phyloP scores from a whole-genome alignment of 345 rosid species.

The Ceriops tagal region DNA sequence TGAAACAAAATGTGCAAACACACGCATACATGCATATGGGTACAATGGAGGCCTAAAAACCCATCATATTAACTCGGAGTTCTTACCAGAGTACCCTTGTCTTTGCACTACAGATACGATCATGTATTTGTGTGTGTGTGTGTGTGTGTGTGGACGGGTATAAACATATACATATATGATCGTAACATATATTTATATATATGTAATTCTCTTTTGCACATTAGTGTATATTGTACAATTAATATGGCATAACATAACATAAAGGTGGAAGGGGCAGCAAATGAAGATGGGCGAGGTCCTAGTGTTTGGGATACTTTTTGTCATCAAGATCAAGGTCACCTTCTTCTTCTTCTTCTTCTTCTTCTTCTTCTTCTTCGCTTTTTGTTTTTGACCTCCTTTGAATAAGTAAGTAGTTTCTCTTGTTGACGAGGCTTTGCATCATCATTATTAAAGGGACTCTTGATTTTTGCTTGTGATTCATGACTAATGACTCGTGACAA shows the following conservation, averaged over 20 bases:
- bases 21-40: not conserved
- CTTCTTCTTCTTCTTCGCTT: not conserved
- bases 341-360: not conserved
- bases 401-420: not conserved
- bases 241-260: not conserved
- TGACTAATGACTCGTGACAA: too few species aligned
- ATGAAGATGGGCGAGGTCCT: slow-evolving; percentile 54
- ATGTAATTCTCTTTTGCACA: too few species aligned
- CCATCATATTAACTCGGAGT: not conserved
- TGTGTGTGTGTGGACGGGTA: too few species aligned
- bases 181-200: too few species aligned
- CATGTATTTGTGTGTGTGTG: too few species aligned
- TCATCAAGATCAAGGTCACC: slow-evolving; percentile 39
- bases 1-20: not conserved
- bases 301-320: slow-evolving; percentile 59
- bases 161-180: too few species aligned
- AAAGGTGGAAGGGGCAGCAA: slow-evolving; percentile 63
- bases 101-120: too few species aligned
- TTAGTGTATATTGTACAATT: too few species aligned
- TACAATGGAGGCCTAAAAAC: not conserved
- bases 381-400: not conserved
- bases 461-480: too few species aligned
- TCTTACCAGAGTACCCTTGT: too few species aligned
- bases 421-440: not conserved
- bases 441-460: too few species aligned